phyloP scores from a whole-genome alignment of 169 alveolate species.

The Sarcocystis neurona region DNA sequence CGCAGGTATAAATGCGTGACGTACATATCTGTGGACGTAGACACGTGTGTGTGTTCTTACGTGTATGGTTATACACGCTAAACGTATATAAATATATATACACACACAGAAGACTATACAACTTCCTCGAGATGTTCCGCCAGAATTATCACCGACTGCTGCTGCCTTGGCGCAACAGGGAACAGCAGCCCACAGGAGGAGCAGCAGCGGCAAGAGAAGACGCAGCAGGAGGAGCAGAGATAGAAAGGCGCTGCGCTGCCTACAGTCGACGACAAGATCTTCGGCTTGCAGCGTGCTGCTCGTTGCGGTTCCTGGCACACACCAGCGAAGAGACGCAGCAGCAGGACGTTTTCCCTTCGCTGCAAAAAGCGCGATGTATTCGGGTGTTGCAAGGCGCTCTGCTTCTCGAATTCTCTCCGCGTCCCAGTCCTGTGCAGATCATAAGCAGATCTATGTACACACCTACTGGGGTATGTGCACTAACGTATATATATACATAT shows the following conservation, averaged over 20 bases:
- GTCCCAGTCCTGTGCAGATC: slow-evolving; percentile 10
- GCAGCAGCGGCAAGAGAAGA: too few species aligned
- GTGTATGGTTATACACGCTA: not conserved
- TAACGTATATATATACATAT: too few species aligned
- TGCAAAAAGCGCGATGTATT: not conserved
- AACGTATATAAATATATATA: not conserved
- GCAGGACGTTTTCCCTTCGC: not conserved
- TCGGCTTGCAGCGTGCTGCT: not conserved
- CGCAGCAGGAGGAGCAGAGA: too few species aligned
- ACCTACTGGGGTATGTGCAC: too few species aligned
- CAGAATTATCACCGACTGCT: too few species aligned
- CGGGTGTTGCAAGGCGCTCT: slow-evolving; percentile 2
- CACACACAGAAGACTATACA: not conserved
- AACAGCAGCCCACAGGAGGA: too few species aligned
- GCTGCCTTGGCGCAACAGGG: too few species aligned
- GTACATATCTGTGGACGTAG: too few species aligned
- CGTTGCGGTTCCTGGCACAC: too few species aligned
- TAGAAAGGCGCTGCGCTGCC: not conserved
- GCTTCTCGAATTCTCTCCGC: not conserved
- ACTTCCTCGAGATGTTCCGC: too few species aligned
- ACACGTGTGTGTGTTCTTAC: not conserved
- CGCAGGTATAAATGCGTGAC: too few species aligned
- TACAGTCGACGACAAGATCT: slow-evolving; percentile 22
- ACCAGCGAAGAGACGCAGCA: not conserved
- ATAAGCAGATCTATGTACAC: too few species aligned